Evolutionary conservation across 768 basidiomycete genomes (phyloP).

Genomic region (Serendipita indica): DNA sequence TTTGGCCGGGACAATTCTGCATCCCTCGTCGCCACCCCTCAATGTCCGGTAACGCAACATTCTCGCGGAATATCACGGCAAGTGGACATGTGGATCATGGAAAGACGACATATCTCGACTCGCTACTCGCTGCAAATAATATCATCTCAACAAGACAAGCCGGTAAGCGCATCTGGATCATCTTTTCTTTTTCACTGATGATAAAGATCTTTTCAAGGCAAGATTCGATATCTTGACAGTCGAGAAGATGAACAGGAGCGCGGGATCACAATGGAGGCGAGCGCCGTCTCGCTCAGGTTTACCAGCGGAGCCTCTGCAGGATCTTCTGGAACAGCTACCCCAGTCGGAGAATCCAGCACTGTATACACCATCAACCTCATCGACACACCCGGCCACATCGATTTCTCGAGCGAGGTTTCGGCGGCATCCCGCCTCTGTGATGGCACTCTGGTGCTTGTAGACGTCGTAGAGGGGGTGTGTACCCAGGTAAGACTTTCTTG

Average conservation of each 20-base stretch:
- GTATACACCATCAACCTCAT: slow-evolving; percentile 63
- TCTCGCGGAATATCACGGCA: slow-evolving; percentile 41
- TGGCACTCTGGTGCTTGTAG: slow-evolving; percentile 88
- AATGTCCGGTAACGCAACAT: neutral
- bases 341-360: neutral
- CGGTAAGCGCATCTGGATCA: slow-evolving; percentile 27
- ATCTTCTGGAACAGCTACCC: slow-evolving; percentile 36
- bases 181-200: neutral
- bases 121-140: slow-evolving; percentile 89
- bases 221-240: slow-evolving; percentile 88
- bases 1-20: neutral
- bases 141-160: slow-evolving; percentile 92
- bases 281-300: slow-evolving; percentile 82
- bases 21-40: neutral
- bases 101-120: slow-evolving; percentile 91
- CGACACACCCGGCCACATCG: slow-evolving; percentile 97
- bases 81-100: slow-evolving; percentile 91
- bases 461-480: slow-evolving; percentile 95
- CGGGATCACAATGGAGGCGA: slow-evolving; percentile 98
- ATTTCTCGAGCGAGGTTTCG: slow-evolving; percentile 95
- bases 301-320: slow-evolving; percentile 41
- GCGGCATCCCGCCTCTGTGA: slow-evolving; percentile 88
- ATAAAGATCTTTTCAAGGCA: slow-evolving; percentile 21
- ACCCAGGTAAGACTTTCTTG: slow-evolving; percentile 57
- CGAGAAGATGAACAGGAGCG: slow-evolving; percentile 95